Conservation (phyloP, 345 rosid genomes). For the Salix koriyanagi region DNA sequence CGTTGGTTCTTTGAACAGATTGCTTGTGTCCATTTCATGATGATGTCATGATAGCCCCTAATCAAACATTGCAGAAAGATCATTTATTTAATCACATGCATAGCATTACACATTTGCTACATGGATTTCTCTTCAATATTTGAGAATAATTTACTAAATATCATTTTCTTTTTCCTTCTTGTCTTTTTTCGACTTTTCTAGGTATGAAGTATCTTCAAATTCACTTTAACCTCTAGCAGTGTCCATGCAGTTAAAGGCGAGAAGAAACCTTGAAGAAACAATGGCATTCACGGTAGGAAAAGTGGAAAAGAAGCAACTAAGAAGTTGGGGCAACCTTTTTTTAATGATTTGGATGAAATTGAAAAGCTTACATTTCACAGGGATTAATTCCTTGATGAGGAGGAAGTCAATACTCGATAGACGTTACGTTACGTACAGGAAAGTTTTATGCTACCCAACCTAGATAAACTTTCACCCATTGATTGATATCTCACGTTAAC, state of each 20-base stretch:
- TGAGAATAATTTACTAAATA: not conserved
- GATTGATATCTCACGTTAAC: too few relatives aligned
- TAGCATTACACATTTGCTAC: too few relatives aligned
- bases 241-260: constrained; percentile 7
- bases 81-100: not conserved
- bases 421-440: too few relatives aligned
- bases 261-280: not conserved
- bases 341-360: too few relatives aligned
- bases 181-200: constrained; percentile 8
- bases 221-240: not conserved
- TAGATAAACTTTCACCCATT: too few relatives aligned
- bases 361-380: too few relatives aligned
- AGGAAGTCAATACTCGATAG: too few relatives aligned
- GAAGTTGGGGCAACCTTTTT: too few relatives aligned
- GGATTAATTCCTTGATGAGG: too few relatives aligned
- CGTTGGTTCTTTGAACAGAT: constrained; percentile 29
- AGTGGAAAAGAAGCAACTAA: too few relatives aligned
- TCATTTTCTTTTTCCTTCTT: constrained; percentile 4
- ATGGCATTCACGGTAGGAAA: too few relatives aligned
- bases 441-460: too few relatives aligned
- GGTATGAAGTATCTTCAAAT: not conserved
- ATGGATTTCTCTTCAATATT: not conserved
- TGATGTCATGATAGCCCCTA: not conserved
- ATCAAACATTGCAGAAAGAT: not conserved
- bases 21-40: not conserved